Evolutionary conservation across 805 yeast genomes (phyloP).

Genomic region (Kurtzmaniella cleridarum): DNA sequence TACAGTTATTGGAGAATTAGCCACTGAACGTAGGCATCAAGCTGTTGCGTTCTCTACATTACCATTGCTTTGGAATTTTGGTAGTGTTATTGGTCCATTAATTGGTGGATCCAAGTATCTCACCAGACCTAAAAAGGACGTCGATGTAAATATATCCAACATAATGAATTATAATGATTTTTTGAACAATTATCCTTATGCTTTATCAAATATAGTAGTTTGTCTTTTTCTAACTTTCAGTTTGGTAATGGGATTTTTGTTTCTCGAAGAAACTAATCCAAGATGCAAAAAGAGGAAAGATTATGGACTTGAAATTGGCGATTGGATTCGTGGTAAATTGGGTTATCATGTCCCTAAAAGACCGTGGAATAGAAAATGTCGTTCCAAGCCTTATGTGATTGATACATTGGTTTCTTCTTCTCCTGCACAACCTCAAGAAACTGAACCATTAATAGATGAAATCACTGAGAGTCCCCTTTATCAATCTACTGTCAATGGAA

Average conservation of each 20-base stretch:
- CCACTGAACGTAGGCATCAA: constrained; percentile 51
- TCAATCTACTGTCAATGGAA: too few relatives aligned
- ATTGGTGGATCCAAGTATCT: constrained; percentile 47
- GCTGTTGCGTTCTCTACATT: constrained; percentile 58
- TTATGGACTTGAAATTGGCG: constrained; percentile 42
- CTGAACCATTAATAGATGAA: too few relatives aligned
- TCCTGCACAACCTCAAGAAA: too few relatives aligned
- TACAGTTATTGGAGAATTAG: constrained; percentile 58
- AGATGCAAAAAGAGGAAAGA: constrained; percentile 34
- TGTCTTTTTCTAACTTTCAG: constrained; percentile 31
- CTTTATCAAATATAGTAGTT: constrained; percentile 48
- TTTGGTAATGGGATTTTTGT: constrained; percentile 35
- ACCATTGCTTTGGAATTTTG: constrained; percentile 59
- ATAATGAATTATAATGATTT: constrained; percentile 14
- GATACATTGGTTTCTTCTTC: too few relatives aligned
- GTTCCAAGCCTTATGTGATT: too few relatives aligned
- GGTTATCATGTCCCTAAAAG: constrained; percentile 16
- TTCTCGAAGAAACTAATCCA: constrained; percentile 51
- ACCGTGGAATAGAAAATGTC: constrained; percentile 14
- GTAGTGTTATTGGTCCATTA: constrained; percentile 57
- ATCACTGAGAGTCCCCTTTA: too few relatives aligned
- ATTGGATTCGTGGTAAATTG: constrained; percentile 14
- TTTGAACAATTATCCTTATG: constrained; percentile 41
- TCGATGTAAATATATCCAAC: constrained; percentile 1
- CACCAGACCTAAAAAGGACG: constrained; percentile 39